phyloP scores from a whole-genome alignment of 345 rosid species.

The Orychophragmus violaceus region DNA sequence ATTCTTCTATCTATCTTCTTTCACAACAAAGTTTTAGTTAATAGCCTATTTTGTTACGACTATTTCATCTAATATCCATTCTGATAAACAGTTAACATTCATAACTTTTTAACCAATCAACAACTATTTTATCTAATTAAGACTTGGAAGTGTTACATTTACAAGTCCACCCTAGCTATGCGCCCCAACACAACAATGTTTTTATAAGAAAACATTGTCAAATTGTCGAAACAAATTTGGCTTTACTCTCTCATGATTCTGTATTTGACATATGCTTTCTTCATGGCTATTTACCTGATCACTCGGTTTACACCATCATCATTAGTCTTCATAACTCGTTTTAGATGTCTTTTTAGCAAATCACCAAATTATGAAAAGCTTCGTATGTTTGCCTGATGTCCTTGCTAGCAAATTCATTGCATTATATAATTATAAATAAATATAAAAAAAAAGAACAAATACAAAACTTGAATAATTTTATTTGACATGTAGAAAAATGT shows the following conservation, averaged over 20 bases:
- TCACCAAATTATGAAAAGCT: background rate
- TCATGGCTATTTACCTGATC: background rate
- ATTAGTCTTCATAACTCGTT: background rate
- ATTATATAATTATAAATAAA: background rate
- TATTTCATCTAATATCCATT: too few species aligned
- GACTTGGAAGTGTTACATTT: background rate
- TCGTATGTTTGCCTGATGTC: background rate
- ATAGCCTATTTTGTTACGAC: too few species aligned
- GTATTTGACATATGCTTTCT: background rate
- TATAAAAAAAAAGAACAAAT: background rate
- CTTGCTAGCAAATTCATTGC: background rate
- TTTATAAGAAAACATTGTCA: background rate
- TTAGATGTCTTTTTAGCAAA: background rate
- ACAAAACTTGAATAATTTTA: constrained; percentile 11
- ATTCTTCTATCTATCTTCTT: too few species aligned
- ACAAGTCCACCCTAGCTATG: background rate
- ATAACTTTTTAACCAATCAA: too few species aligned
- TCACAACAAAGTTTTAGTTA: too few species aligned
- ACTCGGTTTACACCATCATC: background rate
- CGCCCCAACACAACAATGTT: background rate
- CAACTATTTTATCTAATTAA: too few species aligned
- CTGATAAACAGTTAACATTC: too few species aligned
- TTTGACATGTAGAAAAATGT: background rate
- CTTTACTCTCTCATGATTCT: background rate
- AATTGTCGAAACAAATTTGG: background rate